Percentiles rank a stretch among this genome's conserved stretches.
phyloP scores from a whole-genome alignment of 768 basidiomycete species.

The Tephrocybe sp. region DNA sequence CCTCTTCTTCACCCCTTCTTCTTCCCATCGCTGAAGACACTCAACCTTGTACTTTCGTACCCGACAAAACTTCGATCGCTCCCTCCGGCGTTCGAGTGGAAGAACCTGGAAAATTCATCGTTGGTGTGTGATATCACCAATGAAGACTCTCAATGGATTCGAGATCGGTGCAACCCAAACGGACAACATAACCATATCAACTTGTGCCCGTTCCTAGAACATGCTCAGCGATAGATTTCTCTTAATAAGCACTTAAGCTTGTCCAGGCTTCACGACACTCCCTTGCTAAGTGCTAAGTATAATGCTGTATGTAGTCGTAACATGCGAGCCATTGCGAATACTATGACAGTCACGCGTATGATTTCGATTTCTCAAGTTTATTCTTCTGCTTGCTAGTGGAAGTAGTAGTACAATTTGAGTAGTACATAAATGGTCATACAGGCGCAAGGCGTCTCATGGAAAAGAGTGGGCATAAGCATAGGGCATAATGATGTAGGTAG shows the following conservation, averaged over 20 bases:
- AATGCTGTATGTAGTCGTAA: too few relatives aligned
- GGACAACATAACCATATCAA: slow-evolving; percentile 3
- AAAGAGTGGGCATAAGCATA: not conserved
- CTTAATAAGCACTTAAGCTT: not conserved
- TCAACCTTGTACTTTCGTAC: not conserved
- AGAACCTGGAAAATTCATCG: not conserved
- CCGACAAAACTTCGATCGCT: not conserved
- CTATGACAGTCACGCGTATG: too few relatives aligned
- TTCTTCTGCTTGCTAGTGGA: not conserved
- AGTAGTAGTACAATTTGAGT: not conserved
- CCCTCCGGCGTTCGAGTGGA: slow-evolving; percentile 6
- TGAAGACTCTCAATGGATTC: slow-evolving; percentile 5
- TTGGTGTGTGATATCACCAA: slow-evolving; percentile 1
- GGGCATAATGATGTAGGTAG: not conserved
- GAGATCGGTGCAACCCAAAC: not conserved
- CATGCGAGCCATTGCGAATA: too few relatives aligned
- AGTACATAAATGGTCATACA: slow-evolving; percentile 6
- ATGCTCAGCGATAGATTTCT: not conserved
- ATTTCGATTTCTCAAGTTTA: too few relatives aligned
- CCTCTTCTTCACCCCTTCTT: slow-evolving; percentile 4
- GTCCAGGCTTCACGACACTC: too few relatives aligned
- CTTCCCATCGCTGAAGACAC: slow-evolving; percentile 3
- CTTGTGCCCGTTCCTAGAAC: not conserved
- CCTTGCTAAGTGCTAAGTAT: too few relatives aligned
- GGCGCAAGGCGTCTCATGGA: slow-evolving; percentile 7